Evolutionary conservation across 2,329 filamentous ascomycete species (phyloP), one percentile per base, ranked within the genome.

Genomic region (Monosporascus sp.): DNA sequence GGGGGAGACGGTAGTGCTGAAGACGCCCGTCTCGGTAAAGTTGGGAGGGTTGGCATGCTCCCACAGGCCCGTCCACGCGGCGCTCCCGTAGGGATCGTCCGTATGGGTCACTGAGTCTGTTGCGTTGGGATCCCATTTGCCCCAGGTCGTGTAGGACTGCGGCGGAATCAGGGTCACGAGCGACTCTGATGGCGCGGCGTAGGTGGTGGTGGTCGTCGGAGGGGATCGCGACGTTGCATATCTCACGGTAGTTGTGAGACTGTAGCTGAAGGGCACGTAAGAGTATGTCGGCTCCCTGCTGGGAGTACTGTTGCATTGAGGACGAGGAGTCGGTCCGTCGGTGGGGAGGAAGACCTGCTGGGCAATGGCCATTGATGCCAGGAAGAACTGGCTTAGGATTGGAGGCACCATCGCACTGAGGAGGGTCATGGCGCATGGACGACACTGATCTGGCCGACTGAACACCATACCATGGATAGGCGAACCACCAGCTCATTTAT

Each of bases 1-100:
- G 0, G 81, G 78, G 4, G 69, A 72, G 2, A 81, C 79, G 0
- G 81, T 84, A 0, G 80, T 80, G 2, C 71, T 58, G 50, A 53
- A 62, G 2, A 55, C 22, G 3, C 52, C 54, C n/a, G 50, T 46
- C 8, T 43, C 35, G 5, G 69, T 72, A 47, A 73, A 71, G 39
- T 71, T 72, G 11, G 64, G 58, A 46, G 68, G 62, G 5, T 65
- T 63, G 6, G 70, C 66, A 1, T 59, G 54, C 5, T 59, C 63
- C 72, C 72, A 74, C 3, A 74, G 52, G 6, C 62, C 59, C 27
- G 66, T 68, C 68, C 70, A 74, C 1, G 72, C 72, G 9, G 69
- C 68, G 35, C 70, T 69, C 0, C 72, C 71, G 41, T 72, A 74
- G 3, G 68, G 69, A 22, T 66, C 61, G 3, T 54, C 62, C 1